A percentile compares a stretch with the other conserved stretches of the same genome.
phyloP scores from a whole-genome alignment of 768 basidiomycete species.

The Phylloporus sp. region DNA sequence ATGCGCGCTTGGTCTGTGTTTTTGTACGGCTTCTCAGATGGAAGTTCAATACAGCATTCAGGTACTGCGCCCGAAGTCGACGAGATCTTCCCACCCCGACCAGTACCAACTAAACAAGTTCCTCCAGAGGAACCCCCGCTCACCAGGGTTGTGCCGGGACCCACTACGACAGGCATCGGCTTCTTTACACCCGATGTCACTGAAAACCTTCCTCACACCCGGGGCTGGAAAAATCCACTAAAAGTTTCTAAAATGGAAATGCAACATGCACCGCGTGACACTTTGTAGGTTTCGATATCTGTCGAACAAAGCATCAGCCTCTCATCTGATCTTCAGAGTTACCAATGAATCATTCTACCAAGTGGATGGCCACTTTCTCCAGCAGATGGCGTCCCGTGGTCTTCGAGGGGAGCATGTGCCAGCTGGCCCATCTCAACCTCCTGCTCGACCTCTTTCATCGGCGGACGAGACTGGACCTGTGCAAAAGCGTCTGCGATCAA shows the following conservation, averaged over 20 bases:
- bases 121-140: constrained; percentile 49
- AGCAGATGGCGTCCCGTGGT: constrained; percentile 39
- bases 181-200: constrained; percentile 75
- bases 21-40: constrained; percentile 4
- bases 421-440: constrained; percentile 42
- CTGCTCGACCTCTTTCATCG: constrained; percentile 70
- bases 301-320: neutral
- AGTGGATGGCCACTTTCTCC: constrained; percentile 56
- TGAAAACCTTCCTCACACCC: constrained; percentile 53
- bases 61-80: constrained; percentile 71
- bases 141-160: constrained; percentile 36
- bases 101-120: constrained; percentile 49
- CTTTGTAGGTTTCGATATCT: constrained; percentile 43
- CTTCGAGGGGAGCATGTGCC: constrained; percentile 40
- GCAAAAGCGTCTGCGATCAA: constrained; percentile 70
- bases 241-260: constrained; percentile 57
- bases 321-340: constrained; percentile 36
- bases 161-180: constrained; percentile 60
- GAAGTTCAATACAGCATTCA: constrained; percentile 30
- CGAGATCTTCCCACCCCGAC: constrained; percentile 64
- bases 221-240: constrained; percentile 51
- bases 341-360: constrained; percentile 54
- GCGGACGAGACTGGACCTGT: constrained; percentile 80
- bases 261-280: constrained; percentile 53
- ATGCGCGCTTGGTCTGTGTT: constrained; percentile 63